Evolutionary conservation across 495 filamentous ascomycete genomes (phyloP).

Genomic region (Aspergillus campestris): DNA sequence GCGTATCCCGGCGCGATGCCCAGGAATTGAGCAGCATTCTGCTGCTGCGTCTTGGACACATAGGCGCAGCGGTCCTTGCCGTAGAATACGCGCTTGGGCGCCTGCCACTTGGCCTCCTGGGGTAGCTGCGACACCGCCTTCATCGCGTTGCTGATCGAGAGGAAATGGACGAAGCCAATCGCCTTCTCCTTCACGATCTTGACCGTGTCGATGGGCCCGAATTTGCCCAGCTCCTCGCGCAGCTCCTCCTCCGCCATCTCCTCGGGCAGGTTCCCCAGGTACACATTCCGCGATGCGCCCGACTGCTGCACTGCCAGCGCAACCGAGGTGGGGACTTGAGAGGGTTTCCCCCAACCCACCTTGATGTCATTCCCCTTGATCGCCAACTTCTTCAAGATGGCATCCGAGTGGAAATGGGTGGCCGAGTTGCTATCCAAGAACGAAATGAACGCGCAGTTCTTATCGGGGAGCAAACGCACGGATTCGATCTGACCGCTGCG

Average conservation of each 20-base stretch:
- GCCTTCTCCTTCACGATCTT: slow-evolving; percentile 98
- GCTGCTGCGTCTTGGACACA: slow-evolving; percentile 98
- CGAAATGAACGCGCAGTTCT: slow-evolving; percentile 99
- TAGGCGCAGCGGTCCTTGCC: slow-evolving; percentile 98
- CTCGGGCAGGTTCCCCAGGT: slow-evolving; percentile 87
- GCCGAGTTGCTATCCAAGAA: slow-evolving; percentile 95
- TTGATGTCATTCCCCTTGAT: slow-evolving; percentile 99
- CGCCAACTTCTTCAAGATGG: slow-evolving; percentile 96
- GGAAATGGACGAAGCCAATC: slow-evolving; percentile 96
- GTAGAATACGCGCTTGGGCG: slow-evolving; percentile 92
- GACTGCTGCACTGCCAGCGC: slow-evolving; percentile 95
- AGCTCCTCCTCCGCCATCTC: slow-evolving; percentile 86
- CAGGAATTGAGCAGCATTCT: slow-evolving; percentile 96
- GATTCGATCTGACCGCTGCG: slow-evolving; percentile 98
- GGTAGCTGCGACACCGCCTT: slow-evolving; percentile 97
- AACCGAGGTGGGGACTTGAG: slow-evolving; percentile 94
- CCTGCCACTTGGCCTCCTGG: slow-evolving; percentile 94
- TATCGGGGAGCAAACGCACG: slow-evolving; percentile 88
- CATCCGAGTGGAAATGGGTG: slow-evolving; percentile 98
- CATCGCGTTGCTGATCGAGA: slow-evolving; percentile 96
- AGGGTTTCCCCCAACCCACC: slow-evolving; percentile 98
- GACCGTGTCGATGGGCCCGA: slow-evolving; percentile 91
- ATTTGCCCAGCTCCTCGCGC: slow-evolving; percentile 91
- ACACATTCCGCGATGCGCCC: slow-evolving; percentile 95
- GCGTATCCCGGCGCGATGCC: slow-evolving; percentile 97